Base-by-base conservation (phyloP, 2,329 filamentous ascomycete genomes). In the Lasiodiplodia hormozganensis region DNA sequence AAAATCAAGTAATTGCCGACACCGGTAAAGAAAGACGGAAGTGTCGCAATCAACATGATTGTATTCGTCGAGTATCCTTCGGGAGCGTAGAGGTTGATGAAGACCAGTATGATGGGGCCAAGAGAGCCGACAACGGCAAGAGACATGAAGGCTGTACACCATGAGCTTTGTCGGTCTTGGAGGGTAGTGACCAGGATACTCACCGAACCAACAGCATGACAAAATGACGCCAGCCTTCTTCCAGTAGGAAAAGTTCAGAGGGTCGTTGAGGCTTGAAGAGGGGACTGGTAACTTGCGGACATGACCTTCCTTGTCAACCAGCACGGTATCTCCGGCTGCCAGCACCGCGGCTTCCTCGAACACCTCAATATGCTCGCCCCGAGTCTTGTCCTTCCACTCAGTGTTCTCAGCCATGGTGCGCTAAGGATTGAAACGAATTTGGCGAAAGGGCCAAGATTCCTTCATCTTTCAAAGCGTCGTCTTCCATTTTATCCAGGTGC, bases 161-260 rank as follows among this genome's bases (percentile, higher is more conserved):
- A 3, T 43, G 4, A 60, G 21, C 2, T 38, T 38, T 5, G 21
- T 16, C 16, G 7, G 7, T 6, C 25, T 11, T 21, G 18, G 18
- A 12, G 54, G 2, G 23, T 18, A 38, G 18, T 18, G 2, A 28
- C 28, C 16, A 12, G 18, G 53, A 67, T 64, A 31, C 72, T 70
- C 36, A 74, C 67, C 74, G 65, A 76, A 78, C 74, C 76, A 77
- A 65, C 76, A 77, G 66, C 74, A 76, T 52, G 72, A 69, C 16
- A 71, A 52, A 1, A 73, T 65, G 12, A 74, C 67, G 49, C 64
- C 70, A 6, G 70, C 67, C 56, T 75, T 75, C 53, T 72, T 68
- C 73, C 74, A 76, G 51, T 40, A 38, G 16, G 67, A 54, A 60
- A 72, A 73, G 40, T 76, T 74, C 16, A 76, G 72, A 36, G 75